Evolutionary conservation across 305 asterid species (phyloP), one percentile per base, ranked within the genome.

Genomic region (Fraxinus velutina): DNA sequence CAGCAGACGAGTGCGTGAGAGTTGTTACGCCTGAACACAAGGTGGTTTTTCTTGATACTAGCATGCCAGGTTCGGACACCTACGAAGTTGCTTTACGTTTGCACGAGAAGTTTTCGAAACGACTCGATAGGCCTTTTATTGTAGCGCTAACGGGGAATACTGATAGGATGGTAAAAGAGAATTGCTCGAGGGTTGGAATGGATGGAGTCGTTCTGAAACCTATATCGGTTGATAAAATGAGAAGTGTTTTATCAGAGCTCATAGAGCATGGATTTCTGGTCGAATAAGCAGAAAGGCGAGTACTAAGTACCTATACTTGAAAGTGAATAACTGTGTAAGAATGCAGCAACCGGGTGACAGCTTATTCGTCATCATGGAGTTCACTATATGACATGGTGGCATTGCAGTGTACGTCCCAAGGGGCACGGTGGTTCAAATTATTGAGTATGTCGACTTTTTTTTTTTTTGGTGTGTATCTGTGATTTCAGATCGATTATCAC

Each of bases 141-240:
- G 90, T 94, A 68, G 99, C 93, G 0, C 92, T 96, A 13, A 90
- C 96, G 0, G 97, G 93, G 52, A 93, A 79, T 86, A 86, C 91
- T 0, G 97, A 94, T 81, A 88, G 89, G 75, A 86, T 79, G 82
- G 85, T 89, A 0, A 96, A 88, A 87, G 98, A 94, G 82, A 92
- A 86, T 87, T 94, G 97, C 83, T 34, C 87, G 84, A 90, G 97
- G 83, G 95, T 90, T 36, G 99, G 99, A 9, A 91, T 96, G 94
- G 91, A 90, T 22, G 98, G 97, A 34, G 93, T 94, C 73, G 77
- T 96, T 62, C 83, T 90, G 76, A 96, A 96, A 88, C 99, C 99
- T 34, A 85, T 92, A 50, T 93, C 98, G 1, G 90, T 96, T 8
- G 98, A 94, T 80, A 93, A 90, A 89, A 94, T 96, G 98, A 92